These are phyloP conservation scores for Firmiana major DNA, from an alignment of 345 rosid species.

Conservation along the genomic window DNA sequence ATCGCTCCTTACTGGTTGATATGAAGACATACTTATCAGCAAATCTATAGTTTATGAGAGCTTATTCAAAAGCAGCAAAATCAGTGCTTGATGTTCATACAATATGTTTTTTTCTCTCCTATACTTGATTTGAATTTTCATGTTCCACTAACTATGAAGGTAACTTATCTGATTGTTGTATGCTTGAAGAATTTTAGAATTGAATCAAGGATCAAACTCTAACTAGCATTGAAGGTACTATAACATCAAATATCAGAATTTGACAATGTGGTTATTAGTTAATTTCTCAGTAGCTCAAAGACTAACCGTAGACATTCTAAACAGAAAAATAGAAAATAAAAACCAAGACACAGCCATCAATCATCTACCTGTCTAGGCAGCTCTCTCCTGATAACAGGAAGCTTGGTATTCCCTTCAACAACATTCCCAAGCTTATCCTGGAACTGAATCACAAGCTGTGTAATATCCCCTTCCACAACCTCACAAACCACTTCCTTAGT, in stretches of 20 bases:
- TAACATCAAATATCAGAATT: background rate
- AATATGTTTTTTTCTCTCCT: too few relatives aligned
- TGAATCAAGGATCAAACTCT: background rate
- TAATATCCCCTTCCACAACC: constrained; percentile 95
- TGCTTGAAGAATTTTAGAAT: background rate
- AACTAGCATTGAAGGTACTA: background rate
- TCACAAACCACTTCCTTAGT: constrained; percentile 96
- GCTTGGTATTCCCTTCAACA: constrained; percentile 85
- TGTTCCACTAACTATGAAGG: background rate
- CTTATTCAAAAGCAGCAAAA: background rate
- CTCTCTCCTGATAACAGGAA: constrained; percentile 75
- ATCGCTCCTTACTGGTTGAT: background rate
- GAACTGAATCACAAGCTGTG: constrained; percentile 77
- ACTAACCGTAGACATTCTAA: background rate
- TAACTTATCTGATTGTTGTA: background rate
- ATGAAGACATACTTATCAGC: background rate
- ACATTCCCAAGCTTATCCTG: constrained; percentile 95
- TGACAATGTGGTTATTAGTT: background rate
- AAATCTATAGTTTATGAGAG: background rate
- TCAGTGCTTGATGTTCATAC: background rate
- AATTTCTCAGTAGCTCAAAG: background rate
- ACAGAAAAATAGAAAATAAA: constrained; percentile 4
- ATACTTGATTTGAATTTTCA: background rate
- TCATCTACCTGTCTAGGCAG: constrained; percentile 68
- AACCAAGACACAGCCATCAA: background rate